These are phyloP conservation scores for Wickerhamomyces pijperi DNA, from an alignment of 805 yeast genomes.

Conservation along the genomic window DNA sequence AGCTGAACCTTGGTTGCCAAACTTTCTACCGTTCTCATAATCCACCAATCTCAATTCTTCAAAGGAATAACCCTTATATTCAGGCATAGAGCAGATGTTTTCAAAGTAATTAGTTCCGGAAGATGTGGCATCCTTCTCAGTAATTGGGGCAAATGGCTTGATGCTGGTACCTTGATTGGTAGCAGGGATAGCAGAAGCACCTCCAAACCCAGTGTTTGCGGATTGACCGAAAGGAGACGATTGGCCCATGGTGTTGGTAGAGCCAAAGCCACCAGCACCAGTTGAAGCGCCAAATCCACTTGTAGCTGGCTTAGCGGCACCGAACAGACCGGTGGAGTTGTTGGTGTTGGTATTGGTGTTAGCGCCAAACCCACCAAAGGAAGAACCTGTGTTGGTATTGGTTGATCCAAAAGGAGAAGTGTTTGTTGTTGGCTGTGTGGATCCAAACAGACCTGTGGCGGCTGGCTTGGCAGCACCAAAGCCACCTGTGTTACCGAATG, in stretches of 20 bases:
- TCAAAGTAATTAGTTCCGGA: conserved; percentile 53
- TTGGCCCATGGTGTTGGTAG: conserved; percentile 2
- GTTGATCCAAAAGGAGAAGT: conserved; percentile 17
- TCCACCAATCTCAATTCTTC: conserved; percentile 89
- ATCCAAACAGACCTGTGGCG: conserved; percentile 9
- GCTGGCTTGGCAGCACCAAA: conserved; percentile 16
- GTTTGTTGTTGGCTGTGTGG: neutral
- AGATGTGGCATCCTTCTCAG: conserved; percentile 57
- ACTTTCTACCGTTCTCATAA: conserved; percentile 62
- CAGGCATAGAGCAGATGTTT: conserved; percentile 81
- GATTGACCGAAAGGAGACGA: conserved; percentile 31
- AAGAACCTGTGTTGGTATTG: conserved; percentile 11
- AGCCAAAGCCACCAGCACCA: conserved; percentile 16
- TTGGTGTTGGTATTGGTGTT: conserved; percentile 13
- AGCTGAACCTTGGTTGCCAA: conserved; percentile 30
- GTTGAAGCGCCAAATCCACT: conserved; percentile 4
- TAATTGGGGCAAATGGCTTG: conserved; percentile 56
- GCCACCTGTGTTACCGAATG: conserved; percentile 17
- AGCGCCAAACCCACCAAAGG: conserved; percentile 21
- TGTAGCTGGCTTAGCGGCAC: conserved; percentile 19
- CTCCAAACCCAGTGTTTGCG: conserved; percentile 11
- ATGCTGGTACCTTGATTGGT: conserved; percentile 57
- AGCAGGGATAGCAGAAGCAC: conserved; percentile 16
- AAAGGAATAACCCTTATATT: conserved; percentile 66
- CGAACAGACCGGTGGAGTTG: conserved; percentile 28